Evolutionary conservation across 345 rosid genomes (phyloP).

Genomic region (Salix dunnii): DNA sequence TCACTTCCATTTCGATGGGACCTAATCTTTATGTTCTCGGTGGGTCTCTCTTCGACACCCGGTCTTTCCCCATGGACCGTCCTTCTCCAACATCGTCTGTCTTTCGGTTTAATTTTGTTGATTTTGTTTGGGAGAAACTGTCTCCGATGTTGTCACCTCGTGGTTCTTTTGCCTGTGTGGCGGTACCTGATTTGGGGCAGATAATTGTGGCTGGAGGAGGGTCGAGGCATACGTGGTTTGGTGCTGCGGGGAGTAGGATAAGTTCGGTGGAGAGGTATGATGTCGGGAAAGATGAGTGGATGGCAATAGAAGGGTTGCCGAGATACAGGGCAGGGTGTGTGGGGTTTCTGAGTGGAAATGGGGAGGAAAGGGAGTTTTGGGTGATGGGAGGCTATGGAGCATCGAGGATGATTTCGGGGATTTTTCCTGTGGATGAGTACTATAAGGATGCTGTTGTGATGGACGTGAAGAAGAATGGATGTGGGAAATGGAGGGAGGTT

Average conservation of each 20-base stretch:
- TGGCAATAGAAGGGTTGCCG: slow-evolving; percentile 58
- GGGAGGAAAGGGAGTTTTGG: slow-evolving; percentile 71
- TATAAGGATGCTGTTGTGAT: slow-evolving; percentile 76
- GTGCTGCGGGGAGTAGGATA: slow-evolving; percentile 84
- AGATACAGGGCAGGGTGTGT: slow-evolving; percentile 82
- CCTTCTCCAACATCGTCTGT: slow-evolving; percentile 69
- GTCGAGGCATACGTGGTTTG: slow-evolving; percentile 71
- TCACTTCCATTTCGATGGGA: slow-evolving; percentile 66
- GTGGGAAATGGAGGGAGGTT: slow-evolving; percentile 62
- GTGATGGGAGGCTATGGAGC: slow-evolving; percentile 95
- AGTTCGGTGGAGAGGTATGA: slow-evolving; percentile 75
- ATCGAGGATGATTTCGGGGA: slow-evolving; percentile 69
- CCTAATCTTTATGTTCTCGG: slow-evolving; percentile 70
- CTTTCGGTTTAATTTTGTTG: slow-evolving; percentile 57
- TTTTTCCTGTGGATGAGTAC: slow-evolving; percentile 80
- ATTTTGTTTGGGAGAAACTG: slow-evolving; percentile 57
- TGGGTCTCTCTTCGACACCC: slow-evolving; percentile 79
- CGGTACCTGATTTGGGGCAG: slow-evolving; percentile 35
- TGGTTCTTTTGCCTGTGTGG: slow-evolving; percentile 88
- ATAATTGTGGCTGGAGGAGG: slow-evolving; percentile 91
- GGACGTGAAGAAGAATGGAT: slow-evolving; percentile 39
- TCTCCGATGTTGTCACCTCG: slow-evolving; percentile 78
- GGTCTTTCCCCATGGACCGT: slow-evolving; percentile 78
- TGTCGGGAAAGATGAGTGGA: slow-evolving; percentile 70
- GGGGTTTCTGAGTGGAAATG: slow-evolving; percentile 53